phyloP scores from a whole-genome alignment of 2,329 filamentous ascomycete species.

The Fusarium sp. region DNA sequence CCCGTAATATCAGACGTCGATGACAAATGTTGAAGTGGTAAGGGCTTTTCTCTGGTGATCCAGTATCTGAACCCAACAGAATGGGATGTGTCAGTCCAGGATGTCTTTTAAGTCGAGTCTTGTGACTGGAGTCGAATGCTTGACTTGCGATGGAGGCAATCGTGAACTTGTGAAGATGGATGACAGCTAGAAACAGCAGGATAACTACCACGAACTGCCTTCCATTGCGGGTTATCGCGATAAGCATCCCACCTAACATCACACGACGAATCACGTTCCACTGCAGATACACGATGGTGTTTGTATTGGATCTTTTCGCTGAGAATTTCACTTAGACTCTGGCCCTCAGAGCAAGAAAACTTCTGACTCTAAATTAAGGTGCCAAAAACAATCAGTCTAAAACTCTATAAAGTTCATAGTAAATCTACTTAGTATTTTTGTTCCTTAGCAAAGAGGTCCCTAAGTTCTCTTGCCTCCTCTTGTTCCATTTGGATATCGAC shows the following conservation, averaged over 20 bases:
- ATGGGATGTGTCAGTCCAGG: not conserved
- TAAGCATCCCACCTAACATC: slow-evolving; percentile 14
- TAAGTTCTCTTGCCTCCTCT: not conserved
- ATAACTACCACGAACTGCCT: slow-evolving; percentile 2
- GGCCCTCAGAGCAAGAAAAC: not conserved
- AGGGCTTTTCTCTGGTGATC: slow-evolving; percentile 5
- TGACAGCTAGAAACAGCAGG: not conserved
- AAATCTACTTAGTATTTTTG: not conserved
- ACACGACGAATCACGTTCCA: not conserved
- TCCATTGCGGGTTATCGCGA: slow-evolving; percentile 33
- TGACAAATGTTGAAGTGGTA: slow-evolving; percentile 5
- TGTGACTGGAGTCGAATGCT: not conserved
- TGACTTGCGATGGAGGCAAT: not conserved
- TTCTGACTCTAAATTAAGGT: not conserved
- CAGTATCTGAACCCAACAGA: not conserved
- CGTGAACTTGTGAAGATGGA: not conserved
- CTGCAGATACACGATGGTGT: not conserved
- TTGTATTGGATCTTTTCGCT: not conserved
- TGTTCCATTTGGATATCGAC: not conserved
- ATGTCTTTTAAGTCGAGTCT: not conserved
- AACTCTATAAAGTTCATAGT: not conserved
- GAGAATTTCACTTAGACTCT: not conserved
- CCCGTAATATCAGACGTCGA: slow-evolving; percentile 11
- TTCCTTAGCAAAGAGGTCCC: not conserved
- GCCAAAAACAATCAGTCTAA: not conserved